Percentiles rank a stretch among this genome's conserved stretches.
phyloP scores from a whole-genome alignment of 2,329 filamentous ascomycete species.

The Penicillium sp. region DNA sequence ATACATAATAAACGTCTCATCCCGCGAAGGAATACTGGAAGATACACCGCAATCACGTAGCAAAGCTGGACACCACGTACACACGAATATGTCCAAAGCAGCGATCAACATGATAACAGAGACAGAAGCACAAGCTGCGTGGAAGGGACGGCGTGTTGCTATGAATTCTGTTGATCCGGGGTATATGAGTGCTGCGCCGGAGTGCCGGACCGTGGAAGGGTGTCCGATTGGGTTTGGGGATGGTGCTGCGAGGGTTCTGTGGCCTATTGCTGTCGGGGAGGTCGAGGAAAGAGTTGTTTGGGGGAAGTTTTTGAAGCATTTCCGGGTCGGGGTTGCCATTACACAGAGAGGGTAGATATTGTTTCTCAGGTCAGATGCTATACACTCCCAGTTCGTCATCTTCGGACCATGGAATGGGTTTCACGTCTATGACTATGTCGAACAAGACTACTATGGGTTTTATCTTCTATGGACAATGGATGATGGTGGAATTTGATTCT shows the following conservation, averaged over 20 bases:
- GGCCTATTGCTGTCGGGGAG: constrained; percentile 32
- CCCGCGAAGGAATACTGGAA: constrained; percentile 39
- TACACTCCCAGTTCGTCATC: background rate
- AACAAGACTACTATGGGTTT: background rate
- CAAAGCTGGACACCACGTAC: constrained; percentile 37
- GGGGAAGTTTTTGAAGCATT: constrained; percentile 26
- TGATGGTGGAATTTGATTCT: background rate
- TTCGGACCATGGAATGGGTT: background rate
- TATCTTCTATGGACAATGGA: background rate
- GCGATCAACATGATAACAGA: constrained; percentile 44
- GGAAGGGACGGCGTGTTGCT: constrained; percentile 29
- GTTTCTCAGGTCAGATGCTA: background rate
- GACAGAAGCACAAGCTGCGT: constrained; percentile 33
- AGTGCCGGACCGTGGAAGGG: constrained; percentile 26
- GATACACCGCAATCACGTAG: constrained; percentile 5
- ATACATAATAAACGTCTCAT: constrained; percentile 35
- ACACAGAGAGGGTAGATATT: background rate
- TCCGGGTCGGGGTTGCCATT: constrained; percentile 14
- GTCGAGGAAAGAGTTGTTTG: constrained; percentile 11
- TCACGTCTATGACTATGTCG: background rate
- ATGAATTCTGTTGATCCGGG: constrained; percentile 43
- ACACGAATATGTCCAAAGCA: constrained; percentile 44
- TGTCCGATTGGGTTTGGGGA: constrained; percentile 41
- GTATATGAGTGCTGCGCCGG: constrained; percentile 39
- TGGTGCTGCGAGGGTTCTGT: constrained; percentile 37